Base-by-base conservation (phyloP, 352 stramenopile species). In the Lagenidium sp. region DNA sequence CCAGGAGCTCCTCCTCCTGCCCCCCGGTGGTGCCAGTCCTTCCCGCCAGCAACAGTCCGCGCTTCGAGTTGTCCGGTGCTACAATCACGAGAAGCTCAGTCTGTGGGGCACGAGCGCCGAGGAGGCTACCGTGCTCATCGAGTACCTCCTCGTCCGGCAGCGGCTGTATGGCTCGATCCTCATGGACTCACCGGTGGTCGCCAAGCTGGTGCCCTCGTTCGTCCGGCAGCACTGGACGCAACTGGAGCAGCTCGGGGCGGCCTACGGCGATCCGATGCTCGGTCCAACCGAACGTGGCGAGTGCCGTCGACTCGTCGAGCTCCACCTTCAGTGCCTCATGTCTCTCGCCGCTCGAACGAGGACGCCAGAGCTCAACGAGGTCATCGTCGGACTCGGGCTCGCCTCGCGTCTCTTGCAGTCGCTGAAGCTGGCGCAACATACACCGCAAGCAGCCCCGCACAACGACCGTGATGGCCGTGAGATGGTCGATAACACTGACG, bases 141-240 rank as follows among this genome's bases (percentile, higher is more conserved):
- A 16, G 23, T 52, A 53, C 25, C 43, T 58, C 2, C 30, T 28
- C 20, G 32, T 58, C 24, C 50, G 43, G 10, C 36, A 41, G 30
- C 36, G 39, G 13, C 31, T 53, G 19, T 58, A 51, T 23, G 31
- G 52, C 23, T 58, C 50, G 32, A 39, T 58, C 11, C 28, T 58
- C 16, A 44, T 53, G n/a, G 48, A 8, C 15, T 15, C 30, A 2
- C n/a, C 19, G 4, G 4, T 43, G 18, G 25, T 43, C 18, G 15
- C 23, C 6, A 4, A 38, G 20, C 38, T 36, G 15, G 22, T 58
- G 20, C 42, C 37, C 8, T 31, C 24, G 16, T 32, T 53, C 3
- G 24, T 58, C n/a, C 41, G 49, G 32, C 18, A 32, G 37, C 50
- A 53, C 44, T 58, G 43, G 37, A 34, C 52, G n/a, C n/a, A n/a